Percentiles rank a stretch among this genome's conserved stretches.
These are phyloP conservation scores for Neurospora terricola DNA, from an alignment of 495 filamentous ascomycete genomes.

Conservation along the genomic window DNA sequence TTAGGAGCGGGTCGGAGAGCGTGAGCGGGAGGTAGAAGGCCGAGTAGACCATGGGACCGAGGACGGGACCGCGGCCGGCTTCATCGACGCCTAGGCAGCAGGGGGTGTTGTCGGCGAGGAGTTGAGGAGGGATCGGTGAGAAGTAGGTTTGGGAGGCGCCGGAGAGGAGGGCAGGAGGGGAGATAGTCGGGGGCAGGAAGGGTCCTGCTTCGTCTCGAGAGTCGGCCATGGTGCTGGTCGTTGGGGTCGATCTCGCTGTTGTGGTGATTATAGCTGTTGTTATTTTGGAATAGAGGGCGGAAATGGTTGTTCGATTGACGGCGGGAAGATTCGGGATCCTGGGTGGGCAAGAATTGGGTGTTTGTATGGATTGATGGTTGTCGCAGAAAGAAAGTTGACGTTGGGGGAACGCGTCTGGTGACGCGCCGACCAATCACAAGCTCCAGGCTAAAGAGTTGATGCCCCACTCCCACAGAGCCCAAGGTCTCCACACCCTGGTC, in stretches of 20 bases:
- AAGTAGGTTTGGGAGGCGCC: slow-evolving; percentile 80
- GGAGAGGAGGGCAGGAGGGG: slow-evolving; percentile 46
- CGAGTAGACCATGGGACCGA: slow-evolving; percentile 96
- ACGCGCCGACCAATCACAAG: slow-evolving; percentile 7
- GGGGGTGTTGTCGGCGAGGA: slow-evolving; percentile 27
- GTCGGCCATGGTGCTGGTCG: slow-evolving; percentile 32
- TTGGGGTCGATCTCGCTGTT: background rate
- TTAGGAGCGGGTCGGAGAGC: slow-evolving; percentile 61
- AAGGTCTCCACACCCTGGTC: background rate
- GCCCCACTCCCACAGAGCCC: background rate
- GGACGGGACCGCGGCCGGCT: slow-evolving; percentile 87
- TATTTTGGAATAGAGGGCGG: background rate
- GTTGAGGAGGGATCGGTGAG: slow-evolving; percentile 53
- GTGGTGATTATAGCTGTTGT: background rate
- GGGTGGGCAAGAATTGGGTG: background rate
- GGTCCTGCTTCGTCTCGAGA: slow-evolving; percentile 42
- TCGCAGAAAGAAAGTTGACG: background rate
- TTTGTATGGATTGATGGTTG: background rate
- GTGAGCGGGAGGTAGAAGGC: slow-evolving; percentile 70
- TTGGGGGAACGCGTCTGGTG: slow-evolving; percentile 1
- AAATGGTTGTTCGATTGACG: background rate
- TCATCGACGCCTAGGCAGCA: slow-evolving; percentile 78
- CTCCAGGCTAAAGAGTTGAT: background rate
- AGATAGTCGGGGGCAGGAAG: slow-evolving; percentile 76
- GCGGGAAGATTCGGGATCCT: background rate